phyloP scores from a whole-genome alignment of 192 early-diverging fungal species.

The Borealophlyctis nickersoniae region DNA sequence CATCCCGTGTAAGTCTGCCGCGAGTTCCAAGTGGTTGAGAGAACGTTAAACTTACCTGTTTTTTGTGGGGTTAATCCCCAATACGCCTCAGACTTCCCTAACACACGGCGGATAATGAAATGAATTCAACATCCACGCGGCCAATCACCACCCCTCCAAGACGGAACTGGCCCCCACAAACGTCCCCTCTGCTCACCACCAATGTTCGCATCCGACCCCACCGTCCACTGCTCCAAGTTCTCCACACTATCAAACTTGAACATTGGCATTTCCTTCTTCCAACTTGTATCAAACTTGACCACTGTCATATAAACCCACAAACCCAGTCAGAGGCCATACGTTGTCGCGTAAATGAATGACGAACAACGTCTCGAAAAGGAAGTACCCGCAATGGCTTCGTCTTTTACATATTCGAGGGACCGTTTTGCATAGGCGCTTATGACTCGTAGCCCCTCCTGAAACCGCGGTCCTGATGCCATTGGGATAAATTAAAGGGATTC shows the following conservation, averaged over 20 bases:
- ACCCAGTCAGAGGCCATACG: too few species aligned
- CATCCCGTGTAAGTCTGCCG: too few species aligned
- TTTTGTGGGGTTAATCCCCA: conserved; percentile 66
- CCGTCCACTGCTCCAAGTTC: conserved; percentile 71
- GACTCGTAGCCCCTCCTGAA: conserved; percentile 21
- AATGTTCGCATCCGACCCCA: conserved; percentile 90
- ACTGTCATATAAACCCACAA: conserved; percentile 7
- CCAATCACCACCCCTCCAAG: too few species aligned
- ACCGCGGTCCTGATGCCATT: not conserved
- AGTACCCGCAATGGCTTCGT: conserved; percentile 27
- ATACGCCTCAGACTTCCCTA: conserved; percentile 70
- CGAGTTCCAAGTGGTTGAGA: too few species aligned
- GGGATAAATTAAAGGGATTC: too few species aligned
- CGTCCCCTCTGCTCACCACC: too few species aligned
- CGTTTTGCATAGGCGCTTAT: conserved; percentile 36
- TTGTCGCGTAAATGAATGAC: not conserved
- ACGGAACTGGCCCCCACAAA: too few species aligned
- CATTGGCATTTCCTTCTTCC: conserved; percentile 73
- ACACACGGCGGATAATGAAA: not conserved
- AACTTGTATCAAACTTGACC: conserved; percentile 33
- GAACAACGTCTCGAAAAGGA: not conserved
- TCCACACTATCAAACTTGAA: conserved; percentile 57
- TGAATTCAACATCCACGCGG: conserved; percentile 8
- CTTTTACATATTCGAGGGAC: conserved; percentile 29
- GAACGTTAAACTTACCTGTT: too few species aligned